Evolutionary conservation across 2,329 filamentous ascomycete genomes (phyloP).

Genomic region (Neonectria hederae): DNA sequence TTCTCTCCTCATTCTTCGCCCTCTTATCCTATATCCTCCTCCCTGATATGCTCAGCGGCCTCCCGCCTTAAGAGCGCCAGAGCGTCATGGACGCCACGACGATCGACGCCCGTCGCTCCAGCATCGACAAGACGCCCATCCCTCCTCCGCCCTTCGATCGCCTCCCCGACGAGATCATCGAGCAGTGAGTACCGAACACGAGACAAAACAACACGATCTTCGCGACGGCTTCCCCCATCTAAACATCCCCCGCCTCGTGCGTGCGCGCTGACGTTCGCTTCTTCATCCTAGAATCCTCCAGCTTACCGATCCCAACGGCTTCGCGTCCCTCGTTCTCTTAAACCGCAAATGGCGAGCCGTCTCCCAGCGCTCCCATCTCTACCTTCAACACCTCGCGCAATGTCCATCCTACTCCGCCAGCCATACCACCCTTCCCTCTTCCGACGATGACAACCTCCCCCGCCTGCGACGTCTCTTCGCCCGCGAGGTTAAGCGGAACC

Average conservation of each 20-base stretch:
- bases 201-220: neutral
- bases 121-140: slow-evolving; percentile 48
- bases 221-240: neutral
- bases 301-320: slow-evolving; percentile 68
- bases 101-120: slow-evolving; percentile 44
- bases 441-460: slow-evolving; percentile 62
- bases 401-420: slow-evolving; percentile 68
- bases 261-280: slow-evolving; percentile 29
- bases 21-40: slow-evolving; percentile 1
- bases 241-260: neutral
- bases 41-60: slow-evolving; percentile 38
- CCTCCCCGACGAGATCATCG: slow-evolving; percentile 74
- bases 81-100: slow-evolving; percentile 46
- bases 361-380: slow-evolving; percentile 71
- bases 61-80: slow-evolving; percentile 36
- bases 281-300: slow-evolving; percentile 64
- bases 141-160: slow-evolving; percentile 58
- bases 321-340: slow-evolving; percentile 72
- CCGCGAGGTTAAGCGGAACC: slow-evolving; percentile 76
- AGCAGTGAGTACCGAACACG: slow-evolving; percentile 63
- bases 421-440: slow-evolving; percentile 52
- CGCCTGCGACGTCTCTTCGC: slow-evolving; percentile 72
- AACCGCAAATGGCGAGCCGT: slow-evolving; percentile 73
- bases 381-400: slow-evolving; percentile 68
- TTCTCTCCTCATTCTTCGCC: neutral